These are phyloP conservation scores for Dactylellina parvicollis DNA, from an alignment of 2,329 filamentous ascomycete genomes.

Conservation along the genomic window DNA sequence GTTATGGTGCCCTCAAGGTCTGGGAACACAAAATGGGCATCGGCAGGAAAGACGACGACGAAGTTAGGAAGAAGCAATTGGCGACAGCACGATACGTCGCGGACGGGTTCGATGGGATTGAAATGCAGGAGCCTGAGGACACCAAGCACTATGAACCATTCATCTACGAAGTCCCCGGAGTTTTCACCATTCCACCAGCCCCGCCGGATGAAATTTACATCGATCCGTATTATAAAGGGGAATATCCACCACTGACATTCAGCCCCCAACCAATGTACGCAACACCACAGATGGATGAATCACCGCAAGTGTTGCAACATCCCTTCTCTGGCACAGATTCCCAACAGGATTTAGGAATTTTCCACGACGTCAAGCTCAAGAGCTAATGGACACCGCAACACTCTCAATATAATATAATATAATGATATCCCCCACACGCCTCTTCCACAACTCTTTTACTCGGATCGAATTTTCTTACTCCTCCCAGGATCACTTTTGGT, in stretches of 20 bases:
- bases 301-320: constrained; percentile 35
- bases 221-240: constrained; percentile 50
- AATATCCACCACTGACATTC: constrained; percentile 46
- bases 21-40: constrained; percentile 52
- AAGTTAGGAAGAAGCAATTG: constrained; percentile 16
- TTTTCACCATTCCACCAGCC: constrained; percentile 45
- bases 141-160: constrained; percentile 46
- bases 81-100: constrained; percentile 30
- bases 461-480: neutral
- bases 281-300: constrained; percentile 48
- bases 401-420: too few species aligned
- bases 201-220: constrained; percentile 42
- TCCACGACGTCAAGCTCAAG: constrained; percentile 42
- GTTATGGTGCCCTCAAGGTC: constrained; percentile 44
- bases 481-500: neutral
- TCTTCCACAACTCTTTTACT: neutral
- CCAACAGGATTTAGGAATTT: constrained; percentile 43
- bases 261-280: constrained; percentile 49
- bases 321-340: constrained; percentile 29
- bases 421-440: neutral
- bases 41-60: constrained; percentile 38
- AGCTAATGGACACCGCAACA: constrained; percentile 1
- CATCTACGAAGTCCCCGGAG: constrained; percentile 49
- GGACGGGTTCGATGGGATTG: constrained; percentile 47
- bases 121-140: constrained; percentile 49